Base-by-base conservation (phyloP, 108 stramenopile species). In the Heterococcus sp. region DNA sequence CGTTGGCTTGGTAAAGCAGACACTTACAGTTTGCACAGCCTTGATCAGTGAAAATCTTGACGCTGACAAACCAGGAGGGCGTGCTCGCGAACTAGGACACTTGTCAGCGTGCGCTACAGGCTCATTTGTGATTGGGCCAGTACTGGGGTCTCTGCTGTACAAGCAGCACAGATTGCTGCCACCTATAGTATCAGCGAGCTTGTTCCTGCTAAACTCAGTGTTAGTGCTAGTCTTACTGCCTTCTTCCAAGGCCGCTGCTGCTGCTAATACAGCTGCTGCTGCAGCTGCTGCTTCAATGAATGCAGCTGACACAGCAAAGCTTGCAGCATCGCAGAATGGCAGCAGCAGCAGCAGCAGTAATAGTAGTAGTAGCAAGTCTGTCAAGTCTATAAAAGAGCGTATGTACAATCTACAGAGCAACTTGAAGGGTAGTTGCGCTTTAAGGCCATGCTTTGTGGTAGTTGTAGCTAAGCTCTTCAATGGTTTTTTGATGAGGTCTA, bases 1-100 rank as follows among this genome's bases (percentile, higher is more conserved):
- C 30, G 95, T 96, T 1, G 95, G 95, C 30, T 74, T 94, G 3
- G 94, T 95, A 65, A 96, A 96, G 77, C 95, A 96, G 84, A 81
- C 79, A 34, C 92, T 92, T 91, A 96, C 93, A 8, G 89, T 94
- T n/a, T 90, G 92, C 8, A 95, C 92, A 3, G 90, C 93, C 26
- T 75, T 96, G 69, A 74, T 96, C 74, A 87, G 91, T 37, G 83
- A 84, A 27, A 70, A 75, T 38, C 8, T 32, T 14, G 37, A 33
- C 70, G 70, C n/a, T n/a, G 69, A 69, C 29, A n/a, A n/a, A n/a
- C n/a, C n/a, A n/a, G n/a, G n/a, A n/a, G n/a, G n/a, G n/a, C n/a
- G n/a, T n/a, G n/a, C n/a, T n/a, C n/a, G n/a, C n/a, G n/a, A n/a
- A n/a, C n/a, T 84, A 3, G 68, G 68, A 37, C 78, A 75, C 75